Evolutionary conservation across 2,329 filamentous ascomycete species (phyloP), one percentile per base, ranked within the genome.

Genomic region (Sclerotinia minor): DNA sequence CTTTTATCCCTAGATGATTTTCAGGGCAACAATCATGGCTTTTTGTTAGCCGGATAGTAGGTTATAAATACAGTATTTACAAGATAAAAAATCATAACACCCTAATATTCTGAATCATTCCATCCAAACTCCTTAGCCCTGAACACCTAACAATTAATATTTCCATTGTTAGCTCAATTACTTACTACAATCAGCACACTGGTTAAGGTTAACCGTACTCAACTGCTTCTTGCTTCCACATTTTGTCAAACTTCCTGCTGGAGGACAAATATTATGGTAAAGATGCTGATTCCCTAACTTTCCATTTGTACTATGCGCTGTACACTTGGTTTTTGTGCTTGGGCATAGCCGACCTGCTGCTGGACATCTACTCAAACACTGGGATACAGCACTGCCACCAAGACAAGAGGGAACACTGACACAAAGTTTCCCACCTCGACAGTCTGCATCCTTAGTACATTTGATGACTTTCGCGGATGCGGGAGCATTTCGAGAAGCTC

Each of bases 341-440:
- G 45, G 7, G 9, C 66, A 67, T 41, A 26, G 6, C 26, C n/a
- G 35, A n/a, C 60, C 60, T 2, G 38, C 50, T 29, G 9, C 13
- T 1, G 59, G 50, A 44, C 66, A 67, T 49, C 15, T 41, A 17
- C 38, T 52, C 17, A 67, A 17, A n/a, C 66, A 67, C 21, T 67
- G 66, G 2, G 53, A 65, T 19, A 57, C 29, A 26, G 29, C 15
- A 7, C 4, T 8, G 6, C 50, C 60, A 15, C 66, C 66, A 17
- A 9, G 21, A 29, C 66, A 67, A 2, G 66, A 47, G 1, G 29
- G 6, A 21, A 50, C 13, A 7, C 5, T 9, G 5, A 64, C 41
- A 24, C 66, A 67, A 7, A 67, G 54, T 15, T 50, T 53, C 13
- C 59, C 66, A n/a, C 26, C n/a, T 4, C 29, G n/a, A 13, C 60